A percentile compares a stretch with the other conserved stretches of the same genome.
Conservation (phyloP, 2,329 filamentous ascomycete genomes). For the Calycina marina region DNA sequence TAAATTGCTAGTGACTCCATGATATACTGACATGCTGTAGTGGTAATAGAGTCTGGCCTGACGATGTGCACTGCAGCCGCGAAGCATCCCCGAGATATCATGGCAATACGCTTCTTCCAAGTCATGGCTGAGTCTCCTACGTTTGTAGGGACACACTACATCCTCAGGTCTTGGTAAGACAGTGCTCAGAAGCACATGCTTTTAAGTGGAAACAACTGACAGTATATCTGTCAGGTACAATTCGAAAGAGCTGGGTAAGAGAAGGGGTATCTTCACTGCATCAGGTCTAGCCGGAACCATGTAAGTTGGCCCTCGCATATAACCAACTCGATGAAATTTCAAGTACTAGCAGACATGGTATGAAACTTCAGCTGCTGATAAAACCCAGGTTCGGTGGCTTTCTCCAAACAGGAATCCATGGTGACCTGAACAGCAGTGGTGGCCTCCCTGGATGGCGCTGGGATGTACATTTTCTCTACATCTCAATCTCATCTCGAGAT, state of each 20-base stretch:
- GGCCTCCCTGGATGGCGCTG: conserved; percentile 37
- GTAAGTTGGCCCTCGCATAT: too few relatives aligned
- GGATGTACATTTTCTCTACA: too few relatives aligned
- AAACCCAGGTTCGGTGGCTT: conserved; percentile 49
- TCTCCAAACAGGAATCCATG: conserved; percentile 33
- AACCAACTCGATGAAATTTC: too few relatives aligned
- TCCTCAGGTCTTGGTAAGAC: conserved; percentile 33
- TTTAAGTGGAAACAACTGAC: background rate
- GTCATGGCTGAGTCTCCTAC: conserved; percentile 28
- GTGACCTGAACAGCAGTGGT: conserved; percentile 25
- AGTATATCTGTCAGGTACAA: conserved; percentile 32
- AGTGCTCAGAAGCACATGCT: background rate
- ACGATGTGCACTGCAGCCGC: conserved; percentile 45
- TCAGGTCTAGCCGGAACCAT: conserved; percentile 45
- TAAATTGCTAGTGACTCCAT: too few relatives aligned
- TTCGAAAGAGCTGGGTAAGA: conserved; percentile 43
- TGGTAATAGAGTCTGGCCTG: conserved; percentile 46
- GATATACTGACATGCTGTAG: conserved; percentile 48
- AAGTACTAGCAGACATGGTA: too few relatives aligned
- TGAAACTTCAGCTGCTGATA: too few relatives aligned
- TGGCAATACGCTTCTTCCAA: conserved; percentile 43
- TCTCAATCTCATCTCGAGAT: too few relatives aligned
- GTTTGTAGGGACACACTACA: conserved; percentile 43
- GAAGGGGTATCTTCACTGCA: conserved; percentile 44
- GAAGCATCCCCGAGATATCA: conserved; percentile 36